phyloP scores from a whole-genome alignment of 495 filamentous ascomycete genomes.

The Xanthoparmelia taractica region DNA sequence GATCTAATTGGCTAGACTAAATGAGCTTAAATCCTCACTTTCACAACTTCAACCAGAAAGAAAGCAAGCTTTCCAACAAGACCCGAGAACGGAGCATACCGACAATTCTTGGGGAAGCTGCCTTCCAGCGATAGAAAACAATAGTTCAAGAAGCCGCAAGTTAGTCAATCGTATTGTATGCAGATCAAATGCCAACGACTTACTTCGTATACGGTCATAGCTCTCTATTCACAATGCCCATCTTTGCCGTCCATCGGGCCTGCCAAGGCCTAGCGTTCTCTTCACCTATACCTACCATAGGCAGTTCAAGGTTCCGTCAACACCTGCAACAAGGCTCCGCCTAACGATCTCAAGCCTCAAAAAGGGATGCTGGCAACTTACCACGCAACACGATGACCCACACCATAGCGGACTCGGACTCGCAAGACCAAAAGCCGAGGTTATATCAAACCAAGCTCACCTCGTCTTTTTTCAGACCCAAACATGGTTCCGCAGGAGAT shows the following conservation, averaged over 20 bases:
- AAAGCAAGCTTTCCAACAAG: no score
- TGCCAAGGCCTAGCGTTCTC: not conserved
- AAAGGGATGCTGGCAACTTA: not conserved
- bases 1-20: no score
- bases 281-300: not conserved
- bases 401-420: not conserved
- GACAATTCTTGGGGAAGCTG: not conserved
- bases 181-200: not conserved
- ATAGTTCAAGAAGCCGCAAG: no score
- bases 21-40: no score
- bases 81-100: no score
- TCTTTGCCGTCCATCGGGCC: not conserved
- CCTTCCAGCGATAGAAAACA: no score
- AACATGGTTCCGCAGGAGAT: not conserved
- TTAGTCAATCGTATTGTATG: not conserved
- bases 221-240: no score
- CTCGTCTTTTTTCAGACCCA: slow-evolving; percentile 5
- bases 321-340: not conserved
- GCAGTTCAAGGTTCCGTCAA: not conserved
- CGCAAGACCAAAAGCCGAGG: not conserved
- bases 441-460: slow-evolving; percentile 11
- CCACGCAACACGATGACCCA: not conserved
- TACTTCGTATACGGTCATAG: no score
- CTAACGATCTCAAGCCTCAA: not conserved
- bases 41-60: no score